A percentile compares a stretch with the other conserved stretches of the same genome.
phyloP scores from a whole-genome alignment of 2,329 filamentous ascomycete species.

The Rugonectria rugulosa region DNA sequence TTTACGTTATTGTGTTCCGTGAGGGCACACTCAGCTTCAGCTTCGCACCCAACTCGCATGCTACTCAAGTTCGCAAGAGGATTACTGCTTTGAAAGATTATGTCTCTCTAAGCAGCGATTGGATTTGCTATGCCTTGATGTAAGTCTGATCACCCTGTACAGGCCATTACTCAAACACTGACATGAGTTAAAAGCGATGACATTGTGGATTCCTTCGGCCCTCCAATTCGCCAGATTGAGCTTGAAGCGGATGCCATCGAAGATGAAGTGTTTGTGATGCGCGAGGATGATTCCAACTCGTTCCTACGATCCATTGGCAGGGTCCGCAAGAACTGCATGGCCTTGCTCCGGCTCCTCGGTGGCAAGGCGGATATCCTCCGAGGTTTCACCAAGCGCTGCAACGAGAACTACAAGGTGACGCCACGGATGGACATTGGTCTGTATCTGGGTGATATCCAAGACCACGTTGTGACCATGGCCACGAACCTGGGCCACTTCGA shows the following conservation, averaged over 20 bases:
- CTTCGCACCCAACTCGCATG: constrained; percentile 86
- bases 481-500: constrained; percentile 95
- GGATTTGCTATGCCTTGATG: constrained; percentile 99
- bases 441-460: constrained; percentile 96
- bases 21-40: constrained; percentile 96
- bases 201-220: constrained; percentile 95
- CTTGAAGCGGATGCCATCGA: constrained; percentile 91
- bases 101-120: constrained; percentile 92
- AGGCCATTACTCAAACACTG: constrained; percentile 27
- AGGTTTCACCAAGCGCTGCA: constrained; percentile 98
- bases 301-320: constrained; percentile 90
- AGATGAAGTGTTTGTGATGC: constrained; percentile 92
- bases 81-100: constrained; percentile 95
- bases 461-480: constrained; percentile 99
- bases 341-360: constrained; percentile 87
- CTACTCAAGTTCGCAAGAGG: constrained; percentile 86
- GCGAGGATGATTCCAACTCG: constrained; percentile 85
- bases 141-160: constrained; percentile 57
- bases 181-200: constrained; percentile 70
- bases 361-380: constrained; percentile 99
- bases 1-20: constrained; percentile 96
- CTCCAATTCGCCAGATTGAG: constrained; percentile 87
- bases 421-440: constrained; percentile 96
- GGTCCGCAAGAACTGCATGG: constrained; percentile 94
- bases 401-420: constrained; percentile 94